phyloP scores from a whole-genome alignment of 139 green algal genomes.

The Tetradesmus obliquus region DNA sequence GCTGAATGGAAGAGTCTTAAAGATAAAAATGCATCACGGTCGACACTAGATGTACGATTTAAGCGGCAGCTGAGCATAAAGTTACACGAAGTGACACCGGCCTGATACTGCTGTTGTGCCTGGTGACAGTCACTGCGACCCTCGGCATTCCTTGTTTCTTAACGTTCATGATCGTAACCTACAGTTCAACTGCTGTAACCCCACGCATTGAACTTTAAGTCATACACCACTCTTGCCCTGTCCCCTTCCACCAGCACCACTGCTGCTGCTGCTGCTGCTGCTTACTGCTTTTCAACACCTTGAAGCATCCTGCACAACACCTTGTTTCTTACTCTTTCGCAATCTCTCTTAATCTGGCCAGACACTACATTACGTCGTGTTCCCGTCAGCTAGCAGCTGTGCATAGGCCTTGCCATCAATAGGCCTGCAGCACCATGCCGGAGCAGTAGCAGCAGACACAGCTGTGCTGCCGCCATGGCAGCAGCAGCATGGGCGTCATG shows the following conservation, averaged over 20 bases:
- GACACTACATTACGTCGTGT: too few species aligned
- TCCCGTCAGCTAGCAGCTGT: neutral
- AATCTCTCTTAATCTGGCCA: too few species aligned
- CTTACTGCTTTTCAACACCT: too few species aligned
- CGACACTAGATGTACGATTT: neutral
- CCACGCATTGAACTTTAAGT: too few species aligned
- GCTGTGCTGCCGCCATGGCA: neutral
- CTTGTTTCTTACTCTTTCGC: too few species aligned
- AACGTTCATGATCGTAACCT: too few species aligned
- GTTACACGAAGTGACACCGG: neutral
- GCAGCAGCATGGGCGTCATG: neutral
- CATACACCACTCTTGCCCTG: too few species aligned
- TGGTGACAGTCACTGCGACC: neutral
- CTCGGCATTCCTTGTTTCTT: neutral
- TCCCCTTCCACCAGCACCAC: too few species aligned
- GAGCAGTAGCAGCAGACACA: neutral
- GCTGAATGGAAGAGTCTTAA: neutral
- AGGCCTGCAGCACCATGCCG: neutral
- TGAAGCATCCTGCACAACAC: too few species aligned
- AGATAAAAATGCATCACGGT: neutral
- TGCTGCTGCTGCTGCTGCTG: too few species aligned
- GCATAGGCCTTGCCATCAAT: neutral
- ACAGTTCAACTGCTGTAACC: too few species aligned
- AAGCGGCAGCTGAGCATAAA: neutral
- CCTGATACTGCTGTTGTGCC: neutral